These are phyloP conservation scores for Aspergillus glaucus DNA, from an alignment of 2,329 filamentous ascomycete species.

Conservation along the genomic window DNA sequence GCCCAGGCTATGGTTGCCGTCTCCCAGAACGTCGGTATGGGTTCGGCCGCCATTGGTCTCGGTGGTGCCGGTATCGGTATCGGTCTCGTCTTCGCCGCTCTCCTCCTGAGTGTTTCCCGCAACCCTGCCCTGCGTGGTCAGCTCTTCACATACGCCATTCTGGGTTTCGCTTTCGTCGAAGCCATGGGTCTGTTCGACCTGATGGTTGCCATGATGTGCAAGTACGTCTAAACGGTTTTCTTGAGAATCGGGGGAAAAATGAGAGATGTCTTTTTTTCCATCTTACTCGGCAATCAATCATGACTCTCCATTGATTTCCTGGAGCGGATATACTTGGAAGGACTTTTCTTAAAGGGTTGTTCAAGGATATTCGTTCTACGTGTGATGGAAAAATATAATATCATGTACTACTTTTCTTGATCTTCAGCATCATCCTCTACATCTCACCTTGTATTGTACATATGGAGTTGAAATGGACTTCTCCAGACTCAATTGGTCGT, in stretches of 20 bases:
- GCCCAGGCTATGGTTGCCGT: constrained; percentile 79
- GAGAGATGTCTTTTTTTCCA: constrained; percentile 1
- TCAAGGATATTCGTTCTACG: constrained; percentile 10
- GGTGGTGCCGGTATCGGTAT: constrained; percentile 92
- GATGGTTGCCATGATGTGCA: constrained; percentile 91
- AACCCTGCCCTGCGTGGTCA: constrained; percentile 92
- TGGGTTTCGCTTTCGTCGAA: constrained; percentile 92
- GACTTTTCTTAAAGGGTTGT: background rate
- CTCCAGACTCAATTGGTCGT: background rate
- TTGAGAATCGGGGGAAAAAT: background rate
- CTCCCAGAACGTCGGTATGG: constrained; percentile 87
- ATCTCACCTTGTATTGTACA: constrained; percentile 21
- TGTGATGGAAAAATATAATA: constrained; percentile 20
- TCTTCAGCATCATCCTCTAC: constrained; percentile 15
- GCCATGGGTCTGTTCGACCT: constrained; percentile 73
- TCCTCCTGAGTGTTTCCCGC: constrained; percentile 83
- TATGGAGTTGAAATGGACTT: constrained; percentile 19
- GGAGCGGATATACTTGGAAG: too few species aligned
- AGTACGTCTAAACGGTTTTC: constrained; percentile 55
- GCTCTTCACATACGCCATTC: constrained; percentile 94
- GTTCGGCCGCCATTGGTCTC: constrained; percentile 83
- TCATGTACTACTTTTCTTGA: constrained; percentile 23
- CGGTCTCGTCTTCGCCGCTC: constrained; percentile 86
- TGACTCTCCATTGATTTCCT: too few species aligned
- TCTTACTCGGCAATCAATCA: background rate